phyloP scores from a whole-genome alignment of 2,329 filamentous ascomycete species.

The Ophiostoma perfectum region DNA sequence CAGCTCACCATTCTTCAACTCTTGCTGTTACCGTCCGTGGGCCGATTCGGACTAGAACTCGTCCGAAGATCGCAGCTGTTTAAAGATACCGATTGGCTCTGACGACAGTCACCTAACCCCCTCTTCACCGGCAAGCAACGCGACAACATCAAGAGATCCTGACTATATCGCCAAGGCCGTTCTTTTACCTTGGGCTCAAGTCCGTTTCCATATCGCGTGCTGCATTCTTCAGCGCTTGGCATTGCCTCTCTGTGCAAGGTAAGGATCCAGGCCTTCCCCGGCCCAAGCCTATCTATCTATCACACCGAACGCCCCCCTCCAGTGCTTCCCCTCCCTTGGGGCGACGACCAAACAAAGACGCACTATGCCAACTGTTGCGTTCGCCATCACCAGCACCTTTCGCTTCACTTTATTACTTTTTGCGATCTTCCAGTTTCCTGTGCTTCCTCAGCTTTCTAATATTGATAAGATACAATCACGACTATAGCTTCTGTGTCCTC shows the following conservation, averaged over 20 bases:
- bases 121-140: background rate
- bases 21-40: background rate
- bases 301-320: constrained; percentile 7
- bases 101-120: background rate
- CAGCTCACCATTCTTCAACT: background rate
- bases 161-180: background rate
- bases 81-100: constrained; percentile 16
- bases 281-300: constrained; percentile 6
- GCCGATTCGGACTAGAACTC: background rate
- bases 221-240: background rate
- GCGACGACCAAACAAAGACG: constrained; percentile 11
- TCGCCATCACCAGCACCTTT: too few relatives aligned
- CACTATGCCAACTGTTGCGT: constrained; percentile 5
- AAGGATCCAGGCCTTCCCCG: constrained; percentile 8
- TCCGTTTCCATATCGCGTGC: constrained; percentile 4
- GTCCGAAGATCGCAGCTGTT: constrained; percentile 19
- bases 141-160: constrained; percentile 8
- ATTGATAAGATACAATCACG: background rate
- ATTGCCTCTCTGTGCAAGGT: background rate
- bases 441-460: background rate
- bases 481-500: too few relatives aligned
- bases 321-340: constrained; percentile 13
- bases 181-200: background rate
- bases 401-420: background rate
- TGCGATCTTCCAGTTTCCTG: too few relatives aligned